phyloP scores from a whole-genome alignment of 495 filamentous ascomycete species.

The Cairneyella variabilis region DNA sequence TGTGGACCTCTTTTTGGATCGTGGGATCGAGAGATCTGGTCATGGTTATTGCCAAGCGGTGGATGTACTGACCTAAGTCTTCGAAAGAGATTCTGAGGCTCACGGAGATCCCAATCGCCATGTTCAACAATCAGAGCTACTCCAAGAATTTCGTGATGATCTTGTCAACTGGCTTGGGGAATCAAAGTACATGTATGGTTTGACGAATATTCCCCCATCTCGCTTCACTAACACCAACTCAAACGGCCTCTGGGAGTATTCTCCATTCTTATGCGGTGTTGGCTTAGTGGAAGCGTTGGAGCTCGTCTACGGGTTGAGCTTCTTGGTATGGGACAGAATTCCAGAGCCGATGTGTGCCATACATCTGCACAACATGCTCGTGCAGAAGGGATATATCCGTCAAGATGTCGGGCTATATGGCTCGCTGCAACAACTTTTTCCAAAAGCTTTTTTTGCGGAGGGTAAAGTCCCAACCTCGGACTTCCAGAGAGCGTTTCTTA shows the following conservation, averaged over 20 bases:
- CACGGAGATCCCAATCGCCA: slow-evolving; percentile 30
- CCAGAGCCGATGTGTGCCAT: slow-evolving; percentile 32
- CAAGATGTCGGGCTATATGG: slow-evolving; percentile 27
- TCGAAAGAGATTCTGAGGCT: slow-evolving; percentile 27
- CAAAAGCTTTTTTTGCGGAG: slow-evolving; percentile 27
- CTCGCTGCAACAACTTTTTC: slow-evolving; percentile 18
- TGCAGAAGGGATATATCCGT: slow-evolving; percentile 33
- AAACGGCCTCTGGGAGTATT: slow-evolving; percentile 48
- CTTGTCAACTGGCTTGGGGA: slow-evolving; percentile 41
- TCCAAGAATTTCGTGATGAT: slow-evolving; percentile 27
- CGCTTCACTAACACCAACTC: slow-evolving; percentile 38
- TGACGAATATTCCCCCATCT: slow-evolving; percentile 35
- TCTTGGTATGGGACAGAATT: slow-evolving; percentile 32
- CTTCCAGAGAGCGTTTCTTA: slow-evolving; percentile 22
- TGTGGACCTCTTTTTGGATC: slow-evolving; percentile 40
- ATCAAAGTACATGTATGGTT: slow-evolving; percentile 35
- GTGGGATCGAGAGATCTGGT: slow-evolving; percentile 25
- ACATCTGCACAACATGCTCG: slow-evolving; percentile 46
- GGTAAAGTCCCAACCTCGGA: slow-evolving; percentile 30
- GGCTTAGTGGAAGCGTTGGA: slow-evolving; percentile 40
- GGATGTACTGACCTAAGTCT: slow-evolving; percentile 25
- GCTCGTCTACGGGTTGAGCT: slow-evolving; percentile 28
- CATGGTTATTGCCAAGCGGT: slow-evolving; percentile 24
- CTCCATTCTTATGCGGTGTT: slow-evolving; percentile 44
- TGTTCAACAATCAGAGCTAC: slow-evolving; percentile 11